Evolutionary conservation across 805 yeast genomes (phyloP).

Genomic region (Nakazawaea holstii): DNA sequence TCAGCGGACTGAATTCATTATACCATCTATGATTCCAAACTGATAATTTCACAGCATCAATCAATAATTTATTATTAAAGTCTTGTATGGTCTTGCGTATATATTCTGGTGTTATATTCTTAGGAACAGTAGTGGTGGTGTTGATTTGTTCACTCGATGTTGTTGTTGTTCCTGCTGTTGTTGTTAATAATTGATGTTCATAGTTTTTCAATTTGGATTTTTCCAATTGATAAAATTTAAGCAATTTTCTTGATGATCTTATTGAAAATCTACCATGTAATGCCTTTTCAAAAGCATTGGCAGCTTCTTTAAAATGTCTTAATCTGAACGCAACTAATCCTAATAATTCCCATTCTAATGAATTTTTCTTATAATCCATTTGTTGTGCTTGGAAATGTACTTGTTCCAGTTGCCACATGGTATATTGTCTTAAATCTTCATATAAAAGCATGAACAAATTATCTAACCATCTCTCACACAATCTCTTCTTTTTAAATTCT

Average conservation of each 20-base stretch:
- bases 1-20: constrained; percentile 74
- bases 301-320: constrained; percentile 83
- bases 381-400: constrained; percentile 88
- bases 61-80: constrained; percentile 56
- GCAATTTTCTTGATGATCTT: constrained; percentile 66
- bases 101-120: constrained; percentile 17
- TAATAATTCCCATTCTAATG: constrained; percentile 88
- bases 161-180: constrained; percentile 6
- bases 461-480: constrained; percentile 73
- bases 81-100: constrained; percentile 31
- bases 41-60: constrained; percentile 65
- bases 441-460: constrained; percentile 62
- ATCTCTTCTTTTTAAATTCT: constrained; percentile 57
- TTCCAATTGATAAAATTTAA: constrained; percentile 59
- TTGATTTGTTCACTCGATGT: neutral
- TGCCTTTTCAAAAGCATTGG: constrained; percentile 74
- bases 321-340: constrained; percentile 84
- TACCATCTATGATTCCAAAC: constrained; percentile 99
- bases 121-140: constrained; percentile 8
- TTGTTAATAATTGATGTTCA: constrained; percentile 22
- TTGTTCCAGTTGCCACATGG: constrained; percentile 90
- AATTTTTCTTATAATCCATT: constrained; percentile 66
- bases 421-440: constrained; percentile 74
- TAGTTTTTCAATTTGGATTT: constrained; percentile 24
- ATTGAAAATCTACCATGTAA: constrained; percentile 74